Base-by-base conservation (phyloP, 1,284 basidiomycete genomes). In the Ustilago hordei region DNA sequence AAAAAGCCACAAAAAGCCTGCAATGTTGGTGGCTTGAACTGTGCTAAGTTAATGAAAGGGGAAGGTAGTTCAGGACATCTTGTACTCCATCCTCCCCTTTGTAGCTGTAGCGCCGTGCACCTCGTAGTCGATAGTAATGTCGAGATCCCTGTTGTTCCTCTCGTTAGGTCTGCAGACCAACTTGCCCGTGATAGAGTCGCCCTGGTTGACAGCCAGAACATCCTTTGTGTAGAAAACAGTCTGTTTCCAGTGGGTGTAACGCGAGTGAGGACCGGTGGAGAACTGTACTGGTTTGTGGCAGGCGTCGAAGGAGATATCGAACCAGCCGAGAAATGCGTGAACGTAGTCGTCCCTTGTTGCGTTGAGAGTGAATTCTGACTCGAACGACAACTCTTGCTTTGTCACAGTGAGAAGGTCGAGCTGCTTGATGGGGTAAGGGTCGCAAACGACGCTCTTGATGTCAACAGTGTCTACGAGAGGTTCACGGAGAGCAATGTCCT, bases 261-360 rank as follows among this genome's bases (percentile, higher is more conserved):
- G 71, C 53, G 79, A 79, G 70, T 86, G 84, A 8, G 84, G 84
- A 28, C 84, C 84, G 17, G 84, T 86, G 11, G 78, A 80, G 69
- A 86, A 86, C 84, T 92, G 91, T 77, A 97, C 92, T 81, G 94
- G 94, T 88, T 95, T 98, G 89, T 99, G 97, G 74, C 95, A 95
- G 86, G 93, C 95, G 67, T 94, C 92, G 88, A 99, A 99, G 55
- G 91, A 90, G 83, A 98, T 93, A 87, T 99, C 97, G 88, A 99
- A 99, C 97, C 97, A 99, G 43, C 95, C 95, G 61, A 99, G 91
- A 91, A 98, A 98, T n/a, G 97, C 97, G 85, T 99, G 97, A 19
- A 96, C 90, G 74, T 84, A 98, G 86, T 99, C 97, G 86, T 95
- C 93, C 65, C 97, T 90, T 55, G 93, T 95, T 11, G 92, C 92